A percentile compares a stretch with the other conserved stretches of the same genome.
These are phyloP conservation scores for Puccinia horiana DNA, from an alignment of 1,284 basidiomycete genomes.

Conservation along the genomic window DNA sequence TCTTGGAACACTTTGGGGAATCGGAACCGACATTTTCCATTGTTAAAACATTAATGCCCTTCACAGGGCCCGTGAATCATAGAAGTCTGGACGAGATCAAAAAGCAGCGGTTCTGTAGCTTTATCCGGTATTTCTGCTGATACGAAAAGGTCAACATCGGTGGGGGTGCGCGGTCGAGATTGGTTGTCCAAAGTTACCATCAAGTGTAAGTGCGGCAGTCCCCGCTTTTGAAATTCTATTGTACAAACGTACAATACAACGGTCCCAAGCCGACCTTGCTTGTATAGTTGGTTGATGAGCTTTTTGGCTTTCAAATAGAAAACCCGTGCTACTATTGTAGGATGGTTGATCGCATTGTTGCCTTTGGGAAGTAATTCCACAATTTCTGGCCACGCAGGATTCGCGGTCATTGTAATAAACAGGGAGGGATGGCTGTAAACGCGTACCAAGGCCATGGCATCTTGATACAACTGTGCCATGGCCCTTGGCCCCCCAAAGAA, in stretches of 20 bases:
- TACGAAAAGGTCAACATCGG: constrained; percentile 60
- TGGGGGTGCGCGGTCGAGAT: constrained; percentile 52
- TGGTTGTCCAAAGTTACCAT: not conserved
- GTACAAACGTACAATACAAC: constrained; percentile 60
- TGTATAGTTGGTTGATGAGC: constrained; percentile 48
- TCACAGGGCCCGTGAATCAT: constrained; percentile 65
- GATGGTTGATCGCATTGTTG: constrained; percentile 61
- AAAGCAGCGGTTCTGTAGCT: constrained; percentile 59
- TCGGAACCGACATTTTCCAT: constrained; percentile 61
- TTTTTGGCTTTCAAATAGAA: constrained; percentile 62
- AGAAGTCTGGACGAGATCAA: constrained; percentile 56
- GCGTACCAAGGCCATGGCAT: constrained; percentile 59
- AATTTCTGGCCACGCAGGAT: constrained; percentile 62
- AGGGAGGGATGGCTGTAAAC: constrained; percentile 57
- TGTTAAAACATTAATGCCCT: constrained; percentile 59
- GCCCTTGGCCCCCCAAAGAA: constrained; percentile 59
- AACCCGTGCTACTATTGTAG: constrained; percentile 62
- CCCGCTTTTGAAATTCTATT: constrained; percentile 65
- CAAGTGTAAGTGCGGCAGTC: constrained; percentile 63
- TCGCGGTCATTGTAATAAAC: constrained; percentile 61
- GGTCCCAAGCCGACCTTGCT: constrained; percentile 58
- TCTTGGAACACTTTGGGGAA: constrained; percentile 61
- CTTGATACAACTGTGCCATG: constrained; percentile 59
- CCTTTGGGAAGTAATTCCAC: constrained; percentile 59
- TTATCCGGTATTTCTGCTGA: constrained; percentile 62